Evolutionary conservation across 1,284 basidiomycete species (phyloP), one percentile per base, ranked within the genome.

Genomic region (Phellinidium pouzarii): DNA sequence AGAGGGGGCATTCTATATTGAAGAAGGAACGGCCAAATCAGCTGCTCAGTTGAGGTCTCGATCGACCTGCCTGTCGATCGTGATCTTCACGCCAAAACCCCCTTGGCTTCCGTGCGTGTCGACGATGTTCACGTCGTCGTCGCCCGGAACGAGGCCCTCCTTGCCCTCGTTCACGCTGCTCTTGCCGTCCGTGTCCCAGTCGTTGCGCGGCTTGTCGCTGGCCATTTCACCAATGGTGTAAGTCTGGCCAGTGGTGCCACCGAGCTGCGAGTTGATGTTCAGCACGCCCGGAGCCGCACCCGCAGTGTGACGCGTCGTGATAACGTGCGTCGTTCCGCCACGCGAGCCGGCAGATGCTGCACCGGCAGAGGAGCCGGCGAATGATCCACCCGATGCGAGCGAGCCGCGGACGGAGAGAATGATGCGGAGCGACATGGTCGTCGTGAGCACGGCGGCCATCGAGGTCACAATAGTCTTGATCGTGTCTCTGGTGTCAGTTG

Each of bases 391-490:
- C 27, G 76, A 66, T 22, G 70, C 73, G 63, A 90, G 84, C 11
- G 78, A 68, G 36, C 87, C 87, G 51, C 84, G 82, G 50, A 90
- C 82, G 57, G 78, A 77, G 59, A 91, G 82, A 59, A 91, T 75
- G 71, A 91, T 88, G 60, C 87, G 86, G 61, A 90, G 80, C 23
- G 82, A 79, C 87, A 90, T 90, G 9, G 87, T 86, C 31, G 85
- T 81, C 25, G 87, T 90, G 56, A 90, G 78, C 22, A 90, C 87
- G 8, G 84, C 86, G 1, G 87, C 77, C 84, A 91, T 89, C 66
- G 78, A 80, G 12, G 85, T 86, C 40, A 89, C 79, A 62, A 88
- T 87, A 37, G 87, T 90, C 65, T 79, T 82, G 71, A 90, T 78
- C 54, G 84, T 78, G 66, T 91, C 87, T 0, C 62, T 55, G 12